Evolutionary conservation across 768 basidiomycete species (phyloP), one percentile per base, ranked within the genome.

Genomic region (Phlebiopsis gigantea): DNA sequence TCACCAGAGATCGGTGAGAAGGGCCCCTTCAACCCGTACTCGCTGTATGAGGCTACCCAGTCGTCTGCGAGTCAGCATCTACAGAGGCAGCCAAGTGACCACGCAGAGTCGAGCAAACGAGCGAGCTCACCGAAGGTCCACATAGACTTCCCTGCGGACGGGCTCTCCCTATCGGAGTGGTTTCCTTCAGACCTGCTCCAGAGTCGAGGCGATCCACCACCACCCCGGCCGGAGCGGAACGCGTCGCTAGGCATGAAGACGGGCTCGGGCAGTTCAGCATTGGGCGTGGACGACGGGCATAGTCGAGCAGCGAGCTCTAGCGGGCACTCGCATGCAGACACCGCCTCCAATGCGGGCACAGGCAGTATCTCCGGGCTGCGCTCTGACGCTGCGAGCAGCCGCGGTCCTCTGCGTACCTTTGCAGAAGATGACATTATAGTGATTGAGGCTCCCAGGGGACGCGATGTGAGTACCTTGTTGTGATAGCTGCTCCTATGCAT

Each of bases 1-100:
- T 69, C 68, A 4, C 63, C 63, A 22, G 65, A 63, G 41, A 61
- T 62, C 28, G 60, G 58, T 46, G 62, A 65, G 44, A 62, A 50
- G 24, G 24, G 9, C 10, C 42, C 51, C 12, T 56, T 63, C 55
- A 62, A 63, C 58, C 62, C 62, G 14, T 58, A 63, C 21, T 39
- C 39, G 53, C 57, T 54, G 43, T 55, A 47, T 39, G 59, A 19
- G 48, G 41, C 45, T 17, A 52, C 59, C n/a, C 55, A 53, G 26
- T 41, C 45, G 4, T 60, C 58, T 24, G 48, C 19, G 12, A 30
- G 46, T 21, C 55, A 46, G 26, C 42, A 45, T 1, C 15, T 30
- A 8, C 53, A 45, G 21, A 46, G 26, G 14, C 14, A 14, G 17
- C 29, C 28, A 19, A 43, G 19, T 2, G 42, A 44, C 25, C n/a